Conservation (phyloP, 495 filamentous ascomycete species). For the Friedmanniomyces simplex region DNA sequence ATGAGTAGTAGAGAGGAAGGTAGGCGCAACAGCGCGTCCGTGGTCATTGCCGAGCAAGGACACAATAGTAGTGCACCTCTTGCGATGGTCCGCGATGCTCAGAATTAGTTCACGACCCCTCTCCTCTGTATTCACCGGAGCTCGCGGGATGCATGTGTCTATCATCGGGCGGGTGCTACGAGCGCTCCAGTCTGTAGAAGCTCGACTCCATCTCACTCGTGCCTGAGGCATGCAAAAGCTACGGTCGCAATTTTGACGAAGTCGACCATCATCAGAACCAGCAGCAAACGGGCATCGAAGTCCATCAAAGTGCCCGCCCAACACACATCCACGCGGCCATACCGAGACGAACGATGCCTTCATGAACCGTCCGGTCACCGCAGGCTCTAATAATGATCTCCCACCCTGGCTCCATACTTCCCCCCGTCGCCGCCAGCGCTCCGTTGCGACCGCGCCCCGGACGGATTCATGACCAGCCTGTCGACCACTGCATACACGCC, state of each 20-base stretch:
- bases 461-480: constrained; percentile 10
- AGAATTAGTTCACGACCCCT: no score
- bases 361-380: neutral
- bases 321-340: neutral
- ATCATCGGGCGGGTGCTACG: no score
- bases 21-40: neutral
- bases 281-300: neutral
- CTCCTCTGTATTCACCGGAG: no score
- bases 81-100: no score
- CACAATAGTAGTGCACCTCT: no score
- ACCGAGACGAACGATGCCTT: neutral
- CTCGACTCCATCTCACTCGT: no score
- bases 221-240: no score
- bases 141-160: no score
- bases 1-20: neutral
- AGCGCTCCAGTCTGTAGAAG: no score
- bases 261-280: neutral
- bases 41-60: neutral
- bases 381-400: neutral
- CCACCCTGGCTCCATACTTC: constrained; percentile 3
- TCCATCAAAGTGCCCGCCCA: neutral
- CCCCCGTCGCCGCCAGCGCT: neutral
- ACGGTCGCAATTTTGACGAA: neutral
- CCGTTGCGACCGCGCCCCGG: neutral
- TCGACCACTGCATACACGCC: constrained; percentile 42